Evolutionary conservation across 2,329 filamentous ascomycete species (phyloP).

Genomic region (Sporothrix protearum): DNA sequence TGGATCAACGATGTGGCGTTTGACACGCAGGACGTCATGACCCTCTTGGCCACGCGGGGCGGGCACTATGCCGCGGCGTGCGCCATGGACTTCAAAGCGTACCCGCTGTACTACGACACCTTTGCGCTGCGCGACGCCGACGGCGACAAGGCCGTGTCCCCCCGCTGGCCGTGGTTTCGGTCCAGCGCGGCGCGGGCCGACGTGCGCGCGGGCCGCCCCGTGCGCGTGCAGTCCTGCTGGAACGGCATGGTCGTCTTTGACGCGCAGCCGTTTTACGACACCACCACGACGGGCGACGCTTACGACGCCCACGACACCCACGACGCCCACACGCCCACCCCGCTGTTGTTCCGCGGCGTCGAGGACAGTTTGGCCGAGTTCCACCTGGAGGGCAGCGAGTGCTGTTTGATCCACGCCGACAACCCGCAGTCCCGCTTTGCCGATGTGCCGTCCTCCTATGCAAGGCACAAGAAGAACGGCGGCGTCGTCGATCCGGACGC

Average conservation of each 20-base stretch:
- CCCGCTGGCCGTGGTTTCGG: slow-evolving; percentile 59
- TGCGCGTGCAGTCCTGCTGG: slow-evolving; percentile 64
- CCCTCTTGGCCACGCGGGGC: slow-evolving; percentile 51
- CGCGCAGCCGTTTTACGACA: slow-evolving; percentile 46
- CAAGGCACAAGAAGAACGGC: background rate
- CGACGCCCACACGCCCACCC: slow-evolving; percentile 23
- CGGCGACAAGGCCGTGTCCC: slow-evolving; percentile 50
- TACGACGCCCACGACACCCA: slow-evolving; percentile 24
- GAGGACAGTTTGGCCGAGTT: slow-evolving; percentile 56
- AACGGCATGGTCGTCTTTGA: slow-evolving; percentile 56
- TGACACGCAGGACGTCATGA: slow-evolving; percentile 48
- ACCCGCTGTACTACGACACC: slow-evolving; percentile 57
- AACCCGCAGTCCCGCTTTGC: slow-evolving; percentile 51
- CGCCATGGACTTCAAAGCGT: slow-evolving; percentile 55
- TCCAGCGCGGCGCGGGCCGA: slow-evolving; percentile 42
- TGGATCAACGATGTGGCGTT: slow-evolving; percentile 62
- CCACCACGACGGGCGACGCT: background rate
- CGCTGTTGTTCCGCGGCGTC: slow-evolving; percentile 59
- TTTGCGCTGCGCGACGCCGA: slow-evolving; percentile 56
- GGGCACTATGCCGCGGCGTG: slow-evolving; percentile 59
- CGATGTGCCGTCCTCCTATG: slow-evolving; percentile 2
- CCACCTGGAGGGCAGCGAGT: slow-evolving; percentile 74
- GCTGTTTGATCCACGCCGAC: slow-evolving; percentile 72
- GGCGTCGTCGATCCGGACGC: background rate
- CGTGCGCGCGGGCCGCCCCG: slow-evolving; percentile 47